Evolutionary conservation across 2,329 filamentous ascomycete genomes (phyloP), one percentile per base, ranked within the genome.

Genomic region (Diaporthe vexans): DNA sequence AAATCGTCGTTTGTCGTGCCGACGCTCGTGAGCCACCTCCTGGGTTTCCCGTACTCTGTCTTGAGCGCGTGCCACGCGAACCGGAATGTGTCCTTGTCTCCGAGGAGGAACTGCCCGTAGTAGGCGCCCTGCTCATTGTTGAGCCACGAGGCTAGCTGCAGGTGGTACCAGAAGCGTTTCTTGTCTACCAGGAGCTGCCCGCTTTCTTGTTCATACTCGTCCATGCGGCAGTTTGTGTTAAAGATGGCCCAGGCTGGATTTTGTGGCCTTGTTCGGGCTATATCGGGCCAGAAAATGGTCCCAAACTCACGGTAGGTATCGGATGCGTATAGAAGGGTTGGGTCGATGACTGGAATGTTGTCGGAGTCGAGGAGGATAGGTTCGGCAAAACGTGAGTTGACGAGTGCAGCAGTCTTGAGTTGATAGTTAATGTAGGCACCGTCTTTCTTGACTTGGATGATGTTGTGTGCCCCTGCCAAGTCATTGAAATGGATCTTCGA

Each of bases 161-260:
- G 76, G 75, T 83, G 82, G 74, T 84, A 83, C 78, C 80, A 83
- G 77, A 79, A 83, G 26, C 78, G 78, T 9, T 75, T 74, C 77
- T 84, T 84, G 76, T 84, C 81, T 29, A 84, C 79, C 13, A 83
- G 73, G 26, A 83, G 74, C 75, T 84, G 82, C 15, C 82, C 82
- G 37, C 77, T 80, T 71, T 84, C 77, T 54, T 76, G 76, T 81
- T 83, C 82, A 72, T 82, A 83, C 71, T 83, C 82, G 72, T 82
- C 77, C 77, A 80, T 79, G 26, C 78, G 78, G 71, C 81, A 83
- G 24, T 17, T 9, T 51, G 26, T 83, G 76, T 83, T 83, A 11
- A 81, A 82, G 74, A 82, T 83, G 57, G 80, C 78, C 80, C 81
- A 82, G 40, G 80, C 73, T 21, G 76, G 76, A 57, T 77, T 77